Base-by-base conservation (phyloP, 257 asterid genomes). In the Rubia yunnanensis region DNA sequence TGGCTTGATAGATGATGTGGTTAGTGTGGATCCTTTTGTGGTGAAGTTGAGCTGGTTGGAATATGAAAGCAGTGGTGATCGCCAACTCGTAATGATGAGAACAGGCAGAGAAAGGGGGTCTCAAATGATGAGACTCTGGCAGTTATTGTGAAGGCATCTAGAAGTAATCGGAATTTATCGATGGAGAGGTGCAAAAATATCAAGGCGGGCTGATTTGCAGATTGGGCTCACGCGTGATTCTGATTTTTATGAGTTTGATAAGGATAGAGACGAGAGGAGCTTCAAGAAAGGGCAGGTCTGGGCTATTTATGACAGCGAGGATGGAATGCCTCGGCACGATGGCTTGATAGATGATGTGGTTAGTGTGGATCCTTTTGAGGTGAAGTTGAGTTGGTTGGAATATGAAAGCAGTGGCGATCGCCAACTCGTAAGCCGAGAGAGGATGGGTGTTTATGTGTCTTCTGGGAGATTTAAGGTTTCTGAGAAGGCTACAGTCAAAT, bases 241-340 rank as follows among this genome's bases (percentile, higher is more conserved):
- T 9, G 86, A 80, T 70, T 88, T 87, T 68, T 81, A 87, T 68
- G 88, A 92, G 75, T 92, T 92, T 49, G 90, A 79, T 72, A 75
- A 74, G 83, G 95, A 83, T 66, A 85, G 96, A 80, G 76, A 27
- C 30, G 94, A 53, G 75, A 89, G 78, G 77, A 83, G 83, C 76
- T 86, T 89, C 54, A 86, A 81, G 88, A 83, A 78, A 81, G 97
- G 97, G 34, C 99, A 92, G 68, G 88, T 92, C 34, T 92, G 97
- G 97, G 99, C 97, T 28, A 69, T 82, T 48, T 92, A 87, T 55
- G 97, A 86, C n/a, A 85, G 83, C 14, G 79, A 65, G 34, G 95
- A 84, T 71, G 92, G 92, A 75, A 83, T 84, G 86, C 97, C 99
- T 0, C 75, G 95, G 76, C 92, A 86, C 48, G 89, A 89, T 71